Percentiles rank a stretch among this genome's conserved stretches.
Conservation (phyloP, 805 yeast species). For the Wickerhamomyces queroliae region DNA sequence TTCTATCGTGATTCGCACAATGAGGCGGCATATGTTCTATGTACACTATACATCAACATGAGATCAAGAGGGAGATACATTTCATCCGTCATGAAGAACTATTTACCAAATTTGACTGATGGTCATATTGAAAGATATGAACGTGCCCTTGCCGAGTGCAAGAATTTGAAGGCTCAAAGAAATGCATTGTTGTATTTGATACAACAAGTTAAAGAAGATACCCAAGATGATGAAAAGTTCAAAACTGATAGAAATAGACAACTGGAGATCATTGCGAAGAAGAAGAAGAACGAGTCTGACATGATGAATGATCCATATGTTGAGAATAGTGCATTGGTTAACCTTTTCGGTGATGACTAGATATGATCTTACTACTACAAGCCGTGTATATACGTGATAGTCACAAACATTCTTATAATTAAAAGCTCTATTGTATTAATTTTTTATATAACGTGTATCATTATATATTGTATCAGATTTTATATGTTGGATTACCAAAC, state of each 20-base stretch:
- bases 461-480: not conserved
- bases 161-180: constrained; percentile 72
- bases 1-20: constrained; percentile 82
- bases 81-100: constrained; percentile 48
- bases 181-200: constrained; percentile 73
- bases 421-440: not conserved
- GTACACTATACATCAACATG: constrained; percentile 70
- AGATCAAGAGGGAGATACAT: constrained; percentile 67
- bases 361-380: not conserved
- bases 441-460: not conserved
- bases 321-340: constrained; percentile 62
- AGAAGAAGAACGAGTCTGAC: constrained; percentile 43
- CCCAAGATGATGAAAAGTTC: constrained; percentile 36
- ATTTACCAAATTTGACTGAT: constrained; percentile 48
- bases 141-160: constrained; percentile 52
- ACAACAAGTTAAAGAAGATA: constrained; percentile 49
- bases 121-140: constrained; percentile 62
- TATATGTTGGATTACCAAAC: constrained; percentile 68
- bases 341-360: constrained; percentile 41
- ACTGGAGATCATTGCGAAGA: constrained; percentile 45
- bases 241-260: constrained; percentile 46
- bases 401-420: no score
- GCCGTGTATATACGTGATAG: no score
- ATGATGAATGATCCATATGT: constrained; percentile 68
- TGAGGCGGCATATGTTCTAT: constrained; percentile 87